These are phyloP conservation scores for Phellinidium pouzarii DNA, from an alignment of 1,284 basidiomycete species.

Conservation along the genomic window DNA sequence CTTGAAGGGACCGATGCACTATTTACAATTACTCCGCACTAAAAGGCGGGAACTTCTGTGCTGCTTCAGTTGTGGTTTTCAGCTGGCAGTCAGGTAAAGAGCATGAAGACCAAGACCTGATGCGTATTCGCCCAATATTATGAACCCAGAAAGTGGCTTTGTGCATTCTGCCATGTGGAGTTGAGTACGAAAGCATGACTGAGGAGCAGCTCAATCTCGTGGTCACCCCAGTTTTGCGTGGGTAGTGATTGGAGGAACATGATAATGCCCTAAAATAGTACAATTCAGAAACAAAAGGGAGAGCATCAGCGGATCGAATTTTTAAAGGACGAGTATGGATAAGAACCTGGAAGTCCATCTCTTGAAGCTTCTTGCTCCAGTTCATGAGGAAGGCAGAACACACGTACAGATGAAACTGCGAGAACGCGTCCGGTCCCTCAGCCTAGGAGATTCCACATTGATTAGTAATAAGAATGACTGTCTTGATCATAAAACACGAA, in stretches of 20 bases:
- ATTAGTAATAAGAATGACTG: slow-evolving; percentile 5
- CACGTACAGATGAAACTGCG: slow-evolving; percentile 94
- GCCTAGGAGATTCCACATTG: slow-evolving; percentile 44
- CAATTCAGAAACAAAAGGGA: too few species aligned
- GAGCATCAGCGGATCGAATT: too few species aligned
- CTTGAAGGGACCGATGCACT: neutral
- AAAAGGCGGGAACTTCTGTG: neutral
- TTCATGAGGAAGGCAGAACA: slow-evolving; percentile 91
- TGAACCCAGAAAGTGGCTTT: slow-evolving; percentile 71
- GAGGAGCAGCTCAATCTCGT: slow-evolving; percentile 91
- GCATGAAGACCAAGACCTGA: neutral
- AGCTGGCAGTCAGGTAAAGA: neutral
- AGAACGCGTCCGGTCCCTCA: slow-evolving; percentile 92
- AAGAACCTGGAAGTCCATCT: slow-evolving; percentile 93
- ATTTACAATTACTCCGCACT: neutral
- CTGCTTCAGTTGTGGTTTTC: neutral
- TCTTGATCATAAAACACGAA: slow-evolving; percentile 27
- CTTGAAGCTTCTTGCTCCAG: slow-evolving; percentile 84
- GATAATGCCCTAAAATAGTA: slow-evolving; percentile 76
- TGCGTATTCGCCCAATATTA: neutral
- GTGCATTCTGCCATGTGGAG: slow-evolving; percentile 90
- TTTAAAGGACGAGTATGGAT: neutral
- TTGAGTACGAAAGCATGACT: slow-evolving; percentile 95
- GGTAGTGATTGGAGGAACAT: slow-evolving; percentile 98
- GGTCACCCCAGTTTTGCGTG: slow-evolving; percentile 91